A percentile compares a stretch with the other conserved stretches of the same genome.
phyloP scores from a whole-genome alignment of 176 grass and related monocot genomes.

The Avena insularis region DNA sequence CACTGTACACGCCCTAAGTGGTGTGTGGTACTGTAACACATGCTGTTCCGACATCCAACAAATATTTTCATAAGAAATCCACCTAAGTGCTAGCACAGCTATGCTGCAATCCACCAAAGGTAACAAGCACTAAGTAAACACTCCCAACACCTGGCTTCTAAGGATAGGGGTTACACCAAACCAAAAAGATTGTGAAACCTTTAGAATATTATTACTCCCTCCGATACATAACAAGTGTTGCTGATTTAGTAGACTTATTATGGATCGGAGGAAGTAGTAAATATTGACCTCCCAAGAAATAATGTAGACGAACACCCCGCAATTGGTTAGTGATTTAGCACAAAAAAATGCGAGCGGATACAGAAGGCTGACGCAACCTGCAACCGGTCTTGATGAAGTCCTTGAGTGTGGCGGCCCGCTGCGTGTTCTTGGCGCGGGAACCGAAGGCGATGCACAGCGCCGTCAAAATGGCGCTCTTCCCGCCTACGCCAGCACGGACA shows the following conservation, averaged over 20 bases:
- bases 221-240: too few species aligned
- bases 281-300: neutral
- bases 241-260: too few species aligned
- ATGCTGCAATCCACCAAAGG: neutral
- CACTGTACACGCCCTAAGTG: neutral
- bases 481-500: slow-evolving; percentile 43
- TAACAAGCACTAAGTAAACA: neutral
- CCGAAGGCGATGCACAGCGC: slow-evolving; percentile 92
- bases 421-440: slow-evolving; percentile 81
- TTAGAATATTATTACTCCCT: neutral
- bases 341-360: neutral
- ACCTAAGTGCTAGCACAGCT: neutral
- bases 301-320: neutral
- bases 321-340: neutral
- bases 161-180: neutral
- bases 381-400: slow-evolving; percentile 95
- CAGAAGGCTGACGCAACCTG: slow-evolving; percentile 55
- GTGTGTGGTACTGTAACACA: neutral
- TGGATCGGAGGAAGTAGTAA: neutral
- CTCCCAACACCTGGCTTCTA: neutral
- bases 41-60: neutral
- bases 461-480: slow-evolving; percentile 93
- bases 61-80: neutral
- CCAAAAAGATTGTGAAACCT: neutral
- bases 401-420: slow-evolving; percentile 75